These are phyloP conservation scores for Ogataea degrootiae DNA, from an alignment of 805 yeast species.

Conservation along the genomic window DNA sequence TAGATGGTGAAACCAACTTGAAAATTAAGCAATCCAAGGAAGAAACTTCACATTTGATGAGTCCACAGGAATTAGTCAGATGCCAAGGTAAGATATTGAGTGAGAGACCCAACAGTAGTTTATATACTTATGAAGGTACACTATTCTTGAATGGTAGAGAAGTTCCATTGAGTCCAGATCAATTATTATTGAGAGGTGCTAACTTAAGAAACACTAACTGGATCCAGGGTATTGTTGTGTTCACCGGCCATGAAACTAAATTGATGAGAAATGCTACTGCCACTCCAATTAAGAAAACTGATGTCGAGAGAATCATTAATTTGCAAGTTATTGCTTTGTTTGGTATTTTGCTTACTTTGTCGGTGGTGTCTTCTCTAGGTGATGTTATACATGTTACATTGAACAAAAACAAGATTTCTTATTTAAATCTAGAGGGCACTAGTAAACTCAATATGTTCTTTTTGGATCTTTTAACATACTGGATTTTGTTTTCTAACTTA, in stretches of 20 bases:
- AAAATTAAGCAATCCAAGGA: constrained; percentile 85
- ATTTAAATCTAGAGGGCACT: constrained; percentile 64
- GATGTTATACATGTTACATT: constrained; percentile 69
- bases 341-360: constrained; percentile 65
- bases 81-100: constrained; percentile 62
- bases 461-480: constrained; percentile 82
- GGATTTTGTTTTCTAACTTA: constrained; percentile 93
- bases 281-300: constrained; percentile 94
- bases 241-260: constrained; percentile 98
- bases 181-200: constrained; percentile 90
- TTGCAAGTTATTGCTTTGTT: constrained; percentile 87
- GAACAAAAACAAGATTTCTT: constrained; percentile 49
- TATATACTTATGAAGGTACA: constrained; percentile 94
- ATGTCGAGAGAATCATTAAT: constrained; percentile 93
- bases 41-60: constrained; percentile 71
- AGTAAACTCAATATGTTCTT: constrained; percentile 71
- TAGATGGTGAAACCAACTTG: constrained; percentile 96
- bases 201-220: constrained; percentile 90
- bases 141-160: constrained; percentile 51
- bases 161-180: constrained; percentile 84
- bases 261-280: constrained; percentile 98
- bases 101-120: constrained; percentile 90
- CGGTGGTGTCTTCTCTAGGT: constrained; percentile 82
- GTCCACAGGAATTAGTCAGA: constrained; percentile 52
- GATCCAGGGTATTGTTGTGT: constrained; percentile 90